Evolutionary conservation across 1,284 basidiomycete genomes (phyloP), one percentile per base, ranked within the genome.

Genomic region (Pseudozyma pruni): DNA sequence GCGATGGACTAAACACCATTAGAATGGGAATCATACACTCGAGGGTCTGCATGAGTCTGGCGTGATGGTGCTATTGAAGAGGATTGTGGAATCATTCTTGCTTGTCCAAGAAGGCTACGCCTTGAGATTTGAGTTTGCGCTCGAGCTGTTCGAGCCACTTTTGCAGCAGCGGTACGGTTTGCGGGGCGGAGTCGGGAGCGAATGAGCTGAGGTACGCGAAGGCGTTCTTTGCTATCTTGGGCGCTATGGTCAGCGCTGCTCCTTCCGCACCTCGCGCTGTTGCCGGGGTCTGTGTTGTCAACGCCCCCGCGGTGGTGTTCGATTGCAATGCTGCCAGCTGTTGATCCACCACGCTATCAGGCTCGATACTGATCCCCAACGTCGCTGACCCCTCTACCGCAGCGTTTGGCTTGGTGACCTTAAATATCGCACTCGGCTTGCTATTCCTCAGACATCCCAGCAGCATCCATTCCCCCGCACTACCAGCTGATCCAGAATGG

Each of bases 131-230:
- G 14, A 81, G 62, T 46, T 81, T 81, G 38, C 76, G 59, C 47
- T 81, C 69, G 48, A 81, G 74, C 48, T 76, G 72, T 45, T 82
- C 74, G n/a, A 82, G 58, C 80, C 80, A 82, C 38, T 76, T 78
- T 41, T 80, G 75, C 8, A 82, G 51, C 2, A 81, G 53, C 4
- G 80, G 78, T 2, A 74, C 76, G 2, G 80, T 76, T 54, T 82
- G 80, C 8, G 76, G 78, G 6, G 79, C 80, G 19, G 69, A 74
- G 38, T 81, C 80, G 2, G 80, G 80, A 2, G 79, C 78, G 39
- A 79, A 82, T 1, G 73, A 76, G 43, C 72, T 72, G 19, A 82
- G 72, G 47, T 80, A 82, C 7, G 62, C 48, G 55, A 79, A 80
- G 2, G 73, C 69, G 44, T 81, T 80, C 17, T 76, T 66, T 11